phyloP scores from a whole-genome alignment of 768 basidiomycete species.

The Hemileccinum impolitum region DNA sequence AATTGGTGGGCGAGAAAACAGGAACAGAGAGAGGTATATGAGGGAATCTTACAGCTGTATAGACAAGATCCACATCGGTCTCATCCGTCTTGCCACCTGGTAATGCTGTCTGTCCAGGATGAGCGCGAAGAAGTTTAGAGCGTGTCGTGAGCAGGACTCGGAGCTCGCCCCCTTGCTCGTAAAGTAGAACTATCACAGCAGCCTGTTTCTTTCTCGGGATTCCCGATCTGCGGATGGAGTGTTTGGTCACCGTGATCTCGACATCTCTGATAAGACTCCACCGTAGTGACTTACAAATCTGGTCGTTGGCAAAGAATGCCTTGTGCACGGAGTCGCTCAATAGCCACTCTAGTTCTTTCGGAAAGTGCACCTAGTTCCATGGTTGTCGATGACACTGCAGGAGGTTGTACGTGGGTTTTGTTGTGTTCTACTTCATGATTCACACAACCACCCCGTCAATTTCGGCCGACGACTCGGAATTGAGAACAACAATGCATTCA shows the following conservation, averaged over 20 bases:
- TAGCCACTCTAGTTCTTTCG: slow-evolving; percentile 23
- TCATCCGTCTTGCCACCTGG: slow-evolving; percentile 81
- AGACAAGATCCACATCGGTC: slow-evolving; percentile 54
- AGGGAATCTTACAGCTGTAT: slow-evolving; percentile 66
- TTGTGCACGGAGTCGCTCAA: slow-evolving; percentile 39
- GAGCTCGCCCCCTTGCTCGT: slow-evolving; percentile 62
- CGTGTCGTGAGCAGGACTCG: slow-evolving; percentile 84
- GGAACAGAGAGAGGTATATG: neutral
- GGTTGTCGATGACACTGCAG: neutral
- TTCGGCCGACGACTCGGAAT: too few relatives aligned
- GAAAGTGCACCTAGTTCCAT: slow-evolving; percentile 17
- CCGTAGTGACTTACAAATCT: slow-evolving; percentile 55
- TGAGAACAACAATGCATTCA: slow-evolving; percentile 11
- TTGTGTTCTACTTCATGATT: too few relatives aligned
- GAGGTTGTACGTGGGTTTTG: too few relatives aligned
- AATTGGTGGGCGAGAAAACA: neutral
- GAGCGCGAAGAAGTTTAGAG: slow-evolving; percentile 68
- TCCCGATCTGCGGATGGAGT: slow-evolving; percentile 24
- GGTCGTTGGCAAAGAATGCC: slow-evolving; percentile 30
- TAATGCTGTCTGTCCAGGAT: slow-evolving; percentile 79
- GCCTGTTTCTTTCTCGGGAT: slow-evolving; percentile 49
- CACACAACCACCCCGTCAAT: too few relatives aligned
- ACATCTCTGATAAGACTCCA: too few relatives aligned
- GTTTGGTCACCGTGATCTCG: too few relatives aligned
- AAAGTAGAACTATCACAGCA: slow-evolving; percentile 78